phyloP scores from a whole-genome alignment of 495 filamentous ascomycete species.

The Lophiotrema nucula region DNA sequence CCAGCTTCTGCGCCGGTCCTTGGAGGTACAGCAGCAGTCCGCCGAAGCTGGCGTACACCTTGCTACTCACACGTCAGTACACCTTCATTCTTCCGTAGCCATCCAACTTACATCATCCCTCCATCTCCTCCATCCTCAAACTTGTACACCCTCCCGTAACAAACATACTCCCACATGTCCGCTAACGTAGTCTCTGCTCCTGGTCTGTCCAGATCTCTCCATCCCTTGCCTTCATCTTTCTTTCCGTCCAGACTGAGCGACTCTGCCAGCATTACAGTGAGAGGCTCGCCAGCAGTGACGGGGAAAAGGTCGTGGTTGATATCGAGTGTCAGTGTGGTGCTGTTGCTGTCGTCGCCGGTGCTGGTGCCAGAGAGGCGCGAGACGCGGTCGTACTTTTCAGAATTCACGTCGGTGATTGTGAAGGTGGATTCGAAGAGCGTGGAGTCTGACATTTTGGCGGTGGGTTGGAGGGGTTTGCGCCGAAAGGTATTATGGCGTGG shows the following conservation, averaged over 20 bases:
- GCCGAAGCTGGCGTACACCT: conserved; percentile 89
- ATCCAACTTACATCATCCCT: conserved; percentile 40
- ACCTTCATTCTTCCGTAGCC: not conserved
- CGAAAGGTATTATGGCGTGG: too few species aligned
- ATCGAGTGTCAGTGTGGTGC: conserved; percentile 78
- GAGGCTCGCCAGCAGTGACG: conserved; percentile 63
- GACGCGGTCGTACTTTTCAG: conserved; percentile 91
- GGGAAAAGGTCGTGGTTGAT: conserved; percentile 93
- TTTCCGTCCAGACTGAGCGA: conserved; percentile 84
- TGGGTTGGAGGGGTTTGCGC: not conserved
- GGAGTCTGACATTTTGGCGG: conserved; percentile 55
- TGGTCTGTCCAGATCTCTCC: conserved; percentile 71
- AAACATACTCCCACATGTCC: conserved; percentile 95
- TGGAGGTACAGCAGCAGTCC: conserved; percentile 85
- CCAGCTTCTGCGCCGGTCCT: conserved; percentile 93
- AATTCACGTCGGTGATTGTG: conserved; percentile 71
- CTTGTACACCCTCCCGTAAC: conserved; percentile 95
- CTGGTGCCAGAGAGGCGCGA: conserved; percentile 73
- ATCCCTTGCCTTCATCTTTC: conserved; percentile 66
- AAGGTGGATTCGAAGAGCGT: conserved; percentile 92
- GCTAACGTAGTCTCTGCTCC: conserved; percentile 76
- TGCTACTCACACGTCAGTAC: conserved; percentile 54
- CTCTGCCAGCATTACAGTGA: conserved; percentile 77
- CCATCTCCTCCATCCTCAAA: conserved; percentile 80
- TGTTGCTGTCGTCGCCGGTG: conserved; percentile 58